These are phyloP conservation scores for Scutellaria minor DNA, from an alignment of 257 asterid species.

Conservation along the genomic window DNA sequence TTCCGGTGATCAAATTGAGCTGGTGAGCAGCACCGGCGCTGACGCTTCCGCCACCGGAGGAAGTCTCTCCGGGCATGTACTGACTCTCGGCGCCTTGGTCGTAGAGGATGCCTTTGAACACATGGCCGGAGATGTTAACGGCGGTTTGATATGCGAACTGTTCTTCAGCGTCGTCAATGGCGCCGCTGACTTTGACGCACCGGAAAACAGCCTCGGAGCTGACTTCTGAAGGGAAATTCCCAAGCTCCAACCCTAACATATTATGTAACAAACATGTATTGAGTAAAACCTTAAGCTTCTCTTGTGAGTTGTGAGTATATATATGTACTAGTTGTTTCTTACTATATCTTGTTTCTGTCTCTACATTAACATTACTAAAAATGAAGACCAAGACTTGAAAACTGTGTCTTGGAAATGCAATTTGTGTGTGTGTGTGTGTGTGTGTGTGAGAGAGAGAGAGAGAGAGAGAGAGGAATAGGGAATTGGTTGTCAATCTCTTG, in stretches of 20 bases:
- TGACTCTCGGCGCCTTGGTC: constrained; percentile 85
- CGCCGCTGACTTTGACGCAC: constrained; percentile 83
- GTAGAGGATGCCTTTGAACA: constrained; percentile 84
- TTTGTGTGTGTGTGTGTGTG: constrained; percentile 12
- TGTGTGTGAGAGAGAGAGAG: constrained; percentile 17
- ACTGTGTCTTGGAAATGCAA: constrained; percentile 3
- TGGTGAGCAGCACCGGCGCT: constrained; percentile 60
- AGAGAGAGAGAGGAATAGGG: constrained; percentile 34
- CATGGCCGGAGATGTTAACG: constrained; percentile 90
- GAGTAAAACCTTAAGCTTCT: no score
- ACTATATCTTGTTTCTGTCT: no score
- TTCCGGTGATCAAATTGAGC: constrained; percentile 56
- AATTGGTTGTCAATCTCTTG: constrained; percentile 47
- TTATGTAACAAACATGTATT: neutral
- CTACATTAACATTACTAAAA: neutral
- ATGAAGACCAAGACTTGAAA: constrained; percentile 6
- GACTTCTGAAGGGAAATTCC: constrained; percentile 81
- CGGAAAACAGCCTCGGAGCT: constrained; percentile 78
- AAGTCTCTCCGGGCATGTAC: constrained; percentile 69
- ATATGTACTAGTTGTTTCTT: no score
- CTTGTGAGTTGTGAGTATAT: no score
- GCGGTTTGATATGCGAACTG: constrained; percentile 89
- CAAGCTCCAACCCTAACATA: constrained; percentile 76
- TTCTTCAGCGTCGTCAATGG: constrained; percentile 72
- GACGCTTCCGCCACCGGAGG: constrained; percentile 85